phyloP scores from a whole-genome alignment of 108 stramenopile species.

The Fistulifera solaris region DNA sequence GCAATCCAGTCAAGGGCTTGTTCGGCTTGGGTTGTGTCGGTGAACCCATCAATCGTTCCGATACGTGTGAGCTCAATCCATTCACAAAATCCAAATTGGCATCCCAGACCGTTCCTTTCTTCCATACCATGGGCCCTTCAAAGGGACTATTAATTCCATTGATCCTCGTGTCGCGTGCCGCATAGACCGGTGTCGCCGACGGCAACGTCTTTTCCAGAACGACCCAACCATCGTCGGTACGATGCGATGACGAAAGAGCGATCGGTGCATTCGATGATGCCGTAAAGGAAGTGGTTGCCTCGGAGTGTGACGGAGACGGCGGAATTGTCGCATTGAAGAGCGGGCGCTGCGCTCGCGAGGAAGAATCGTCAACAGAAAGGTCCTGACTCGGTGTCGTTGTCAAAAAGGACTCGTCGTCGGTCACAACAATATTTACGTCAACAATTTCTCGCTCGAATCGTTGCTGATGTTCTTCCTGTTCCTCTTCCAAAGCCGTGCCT shows the following conservation, averaged over 20 bases:
- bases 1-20: conserved; percentile 19
- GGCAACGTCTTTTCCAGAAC: conserved; percentile 26
- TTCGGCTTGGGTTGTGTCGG: background rate
- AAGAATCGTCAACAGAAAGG: background rate
- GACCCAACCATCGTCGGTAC: conserved; percentile 21
- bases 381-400: no score
- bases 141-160: background rate
- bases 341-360: background rate
- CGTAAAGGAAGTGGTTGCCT: conserved; percentile 2
- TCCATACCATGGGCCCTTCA: conserved; percentile 13
- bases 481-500: conserved; percentile 14
- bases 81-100: conserved; percentile 36
- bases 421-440: conserved; percentile 17
- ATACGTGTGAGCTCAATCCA: conserved; percentile 22
- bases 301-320: conserved; percentile 2
- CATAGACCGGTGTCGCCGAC: conserved; percentile 4
- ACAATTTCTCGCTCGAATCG: conserved; percentile 77
- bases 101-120: conserved; percentile 28
- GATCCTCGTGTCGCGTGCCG: background rate
- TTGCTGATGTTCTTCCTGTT: conserved; percentile 27
- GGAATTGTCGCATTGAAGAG: background rate
- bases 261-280: background rate
- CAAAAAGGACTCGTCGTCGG: no score
- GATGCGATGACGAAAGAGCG: background rate
- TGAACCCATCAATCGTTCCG: background rate